phyloP scores from a whole-genome alignment of 805 yeast genomes.

The Ogataea pilisensis region DNA sequence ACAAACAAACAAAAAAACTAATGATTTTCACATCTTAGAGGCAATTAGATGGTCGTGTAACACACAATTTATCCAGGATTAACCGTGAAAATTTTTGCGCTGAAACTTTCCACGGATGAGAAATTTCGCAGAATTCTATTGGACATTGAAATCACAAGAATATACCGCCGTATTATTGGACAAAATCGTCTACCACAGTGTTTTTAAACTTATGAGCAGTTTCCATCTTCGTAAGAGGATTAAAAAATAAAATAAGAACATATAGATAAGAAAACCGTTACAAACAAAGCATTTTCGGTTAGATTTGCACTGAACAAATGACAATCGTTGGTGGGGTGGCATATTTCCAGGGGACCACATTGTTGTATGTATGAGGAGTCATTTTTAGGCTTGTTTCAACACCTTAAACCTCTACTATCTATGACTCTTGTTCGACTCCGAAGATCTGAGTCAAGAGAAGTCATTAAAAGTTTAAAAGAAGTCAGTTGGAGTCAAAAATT shows the following conservation, averaged over 20 bases:
- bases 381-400: not conserved
- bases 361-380: not conserved
- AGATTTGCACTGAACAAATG: not conserved
- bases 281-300: not conserved
- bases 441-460: too few relatives aligned
- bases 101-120: not conserved
- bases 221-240: not conserved
- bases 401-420: not conserved
- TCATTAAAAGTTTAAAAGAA: too few relatives aligned
- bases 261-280: not conserved
- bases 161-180: not conserved
- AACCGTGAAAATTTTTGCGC: not conserved
- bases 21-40: too few relatives aligned
- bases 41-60: too few relatives aligned
- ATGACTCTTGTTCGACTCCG: too few relatives aligned
- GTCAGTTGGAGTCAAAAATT: too few relatives aligned
- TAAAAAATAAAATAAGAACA: not conserved
- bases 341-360: constrained; percentile 1
- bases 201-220: not conserved
- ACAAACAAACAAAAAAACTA: too few relatives aligned
- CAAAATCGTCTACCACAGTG: not conserved
- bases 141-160: not conserved
- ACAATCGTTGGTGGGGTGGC: not conserved
- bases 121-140: not conserved
- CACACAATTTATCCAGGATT: too few relatives aligned